Evolutionary conservation across 345 rosid species (phyloP).

Genomic region (Draba incana): DNA sequence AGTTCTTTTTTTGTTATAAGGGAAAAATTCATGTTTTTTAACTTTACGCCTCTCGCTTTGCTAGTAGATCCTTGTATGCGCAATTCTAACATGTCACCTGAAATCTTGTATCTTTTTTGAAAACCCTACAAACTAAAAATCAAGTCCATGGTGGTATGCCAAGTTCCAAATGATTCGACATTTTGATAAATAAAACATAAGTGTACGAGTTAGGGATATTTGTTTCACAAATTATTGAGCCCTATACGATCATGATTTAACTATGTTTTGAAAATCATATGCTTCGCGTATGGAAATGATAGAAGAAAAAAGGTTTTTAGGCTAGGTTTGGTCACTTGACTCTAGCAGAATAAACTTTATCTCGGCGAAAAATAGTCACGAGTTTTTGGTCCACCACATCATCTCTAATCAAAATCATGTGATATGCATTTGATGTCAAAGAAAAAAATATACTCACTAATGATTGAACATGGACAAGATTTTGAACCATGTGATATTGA

Average conservation of each 20-base stretch:
- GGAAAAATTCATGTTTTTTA: background rate
- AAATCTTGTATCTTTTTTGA: background rate
- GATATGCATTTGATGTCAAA: background rate
- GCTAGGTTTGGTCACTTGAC: background rate
- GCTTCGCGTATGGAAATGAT: background rate
- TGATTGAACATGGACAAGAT: conserved; percentile 3
- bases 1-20: background rate
- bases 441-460: conserved; percentile 10
- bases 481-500: conserved; percentile 18
- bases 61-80: background rate
- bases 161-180: conserved; percentile 5
- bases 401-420: background rate
- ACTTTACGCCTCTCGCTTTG: conserved; percentile 10
- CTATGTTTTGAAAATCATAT: background rate
- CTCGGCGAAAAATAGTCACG: background rate
- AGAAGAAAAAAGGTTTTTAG: background rate
- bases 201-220: background rate
- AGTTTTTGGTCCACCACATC: background rate
- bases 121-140: background rate
- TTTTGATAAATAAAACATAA: background rate
- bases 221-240: background rate
- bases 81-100: background rate
- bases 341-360: background rate
- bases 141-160: background rate
- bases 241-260: background rate